Conservation (phyloP, 257 asterid species). For the Parsonsia alboflavescens region DNA sequence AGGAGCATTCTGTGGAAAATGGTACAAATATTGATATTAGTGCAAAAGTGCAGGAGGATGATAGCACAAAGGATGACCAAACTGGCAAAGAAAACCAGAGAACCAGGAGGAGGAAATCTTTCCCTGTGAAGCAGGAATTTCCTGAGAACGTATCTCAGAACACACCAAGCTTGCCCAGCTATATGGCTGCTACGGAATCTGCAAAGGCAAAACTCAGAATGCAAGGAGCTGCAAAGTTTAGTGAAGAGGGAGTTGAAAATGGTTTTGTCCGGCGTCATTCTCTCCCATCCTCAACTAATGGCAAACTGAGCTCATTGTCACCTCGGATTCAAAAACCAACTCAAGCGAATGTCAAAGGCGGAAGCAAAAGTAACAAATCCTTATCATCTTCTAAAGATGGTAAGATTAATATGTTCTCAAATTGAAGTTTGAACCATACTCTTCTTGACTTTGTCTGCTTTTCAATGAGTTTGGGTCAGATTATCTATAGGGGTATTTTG, state of each 20-base stretch:
- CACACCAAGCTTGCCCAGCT: constrained; percentile 70
- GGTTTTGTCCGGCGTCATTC: constrained; percentile 66
- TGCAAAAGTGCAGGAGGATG: constrained; percentile 36
- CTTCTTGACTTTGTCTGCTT: background rate
- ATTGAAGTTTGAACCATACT: background rate
- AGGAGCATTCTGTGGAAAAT: constrained; percentile 39
- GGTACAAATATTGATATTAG: constrained; percentile 33
- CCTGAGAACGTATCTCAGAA: constrained; percentile 66
- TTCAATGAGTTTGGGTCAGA: background rate
- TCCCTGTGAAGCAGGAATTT: constrained; percentile 66
- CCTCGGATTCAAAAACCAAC: constrained; percentile 71
- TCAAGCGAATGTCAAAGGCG: constrained; percentile 67
- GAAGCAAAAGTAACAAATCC: constrained; percentile 45
- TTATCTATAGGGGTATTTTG: background rate
- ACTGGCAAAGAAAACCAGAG: constrained; percentile 55
- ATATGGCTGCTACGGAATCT: constrained; percentile 89
- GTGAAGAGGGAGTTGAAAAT: constrained; percentile 55
- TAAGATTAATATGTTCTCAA: constrained; percentile 20
- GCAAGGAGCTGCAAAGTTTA: constrained; percentile 53
- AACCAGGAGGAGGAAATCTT: constrained; percentile 63
- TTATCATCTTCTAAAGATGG: constrained; percentile 62
- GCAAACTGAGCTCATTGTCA: constrained; percentile 55
- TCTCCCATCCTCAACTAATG: constrained; percentile 56
- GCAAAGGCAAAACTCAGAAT: constrained; percentile 95
- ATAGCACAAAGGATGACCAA: constrained; percentile 46